These are phyloP conservation scores for Sideroxylon spinosum DNA, from an alignment of 179 eudicot genomes.

Conservation along the genomic window DNA sequence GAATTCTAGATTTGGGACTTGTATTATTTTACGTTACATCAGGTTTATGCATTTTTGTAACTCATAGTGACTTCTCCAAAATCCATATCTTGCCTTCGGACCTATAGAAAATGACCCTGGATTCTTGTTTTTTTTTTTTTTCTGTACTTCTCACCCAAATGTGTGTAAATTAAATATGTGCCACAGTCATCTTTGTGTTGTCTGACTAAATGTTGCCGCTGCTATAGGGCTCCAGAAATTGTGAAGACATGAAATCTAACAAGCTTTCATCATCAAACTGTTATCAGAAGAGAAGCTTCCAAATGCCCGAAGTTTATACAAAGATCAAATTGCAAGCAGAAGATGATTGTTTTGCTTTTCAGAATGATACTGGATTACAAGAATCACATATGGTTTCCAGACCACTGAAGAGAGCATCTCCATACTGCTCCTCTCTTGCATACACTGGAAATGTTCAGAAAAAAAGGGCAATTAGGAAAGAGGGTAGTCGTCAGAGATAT, in stretches of 20 bases:
- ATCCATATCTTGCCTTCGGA: neutral
- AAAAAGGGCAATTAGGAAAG: slow-evolving; percentile 34
- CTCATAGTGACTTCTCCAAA: neutral
- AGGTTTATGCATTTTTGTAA: neutral
- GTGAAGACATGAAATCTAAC: slow-evolving; percentile 38
- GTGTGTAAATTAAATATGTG: neutral
- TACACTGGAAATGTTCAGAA: slow-evolving; percentile 29
- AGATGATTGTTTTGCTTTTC: slow-evolving; percentile 22
- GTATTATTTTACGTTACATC: too few species aligned
- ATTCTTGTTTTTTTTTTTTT: neutral
- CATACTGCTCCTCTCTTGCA: slow-evolving; percentile 35
- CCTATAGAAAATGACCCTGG: neutral
- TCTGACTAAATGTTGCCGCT: slow-evolving; percentile 15
- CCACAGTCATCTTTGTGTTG: neutral
- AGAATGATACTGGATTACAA: slow-evolving; percentile 15
- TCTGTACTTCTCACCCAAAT: neutral
- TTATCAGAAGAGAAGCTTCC: slow-evolving; percentile 19
- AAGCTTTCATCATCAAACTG: neutral
- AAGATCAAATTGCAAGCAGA: slow-evolving; percentile 22
- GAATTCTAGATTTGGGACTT: neutral
- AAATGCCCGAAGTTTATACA: slow-evolving; percentile 14
- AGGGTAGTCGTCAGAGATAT: slow-evolving; percentile 18
- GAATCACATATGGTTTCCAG: slow-evolving; percentile 30
- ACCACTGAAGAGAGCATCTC: slow-evolving; percentile 45
- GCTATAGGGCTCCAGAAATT: slow-evolving; percentile 39